These are phyloP conservation scores for Yamadazyma takamatsuzukensis DNA, from an alignment of 805 yeast species.

Conservation along the genomic window DNA sequence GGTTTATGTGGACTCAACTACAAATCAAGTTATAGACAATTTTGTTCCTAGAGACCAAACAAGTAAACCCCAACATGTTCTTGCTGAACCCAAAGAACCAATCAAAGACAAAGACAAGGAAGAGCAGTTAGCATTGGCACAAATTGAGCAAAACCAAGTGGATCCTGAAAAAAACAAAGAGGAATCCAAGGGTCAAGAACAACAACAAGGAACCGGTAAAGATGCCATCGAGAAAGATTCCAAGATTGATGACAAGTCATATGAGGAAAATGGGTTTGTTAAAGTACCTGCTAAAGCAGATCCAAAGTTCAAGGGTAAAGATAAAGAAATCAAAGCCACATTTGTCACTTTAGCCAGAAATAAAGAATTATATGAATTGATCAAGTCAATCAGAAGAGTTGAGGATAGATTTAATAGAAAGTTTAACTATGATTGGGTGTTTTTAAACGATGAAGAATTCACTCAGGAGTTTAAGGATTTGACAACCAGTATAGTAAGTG, in stretches of 20 bases:
- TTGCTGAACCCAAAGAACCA: constrained; percentile 1
- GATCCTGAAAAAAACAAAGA: neutral
- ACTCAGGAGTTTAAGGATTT: constrained; percentile 50
- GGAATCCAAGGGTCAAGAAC: neutral
- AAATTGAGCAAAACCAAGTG: constrained; percentile 4
- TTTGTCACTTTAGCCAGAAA: constrained; percentile 71
- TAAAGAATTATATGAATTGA: constrained; percentile 54
- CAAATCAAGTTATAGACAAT: constrained; percentile 13
- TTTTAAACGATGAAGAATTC: constrained; percentile 67
- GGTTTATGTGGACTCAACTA: constrained; percentile 14
- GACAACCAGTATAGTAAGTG: constrained; percentile 50
- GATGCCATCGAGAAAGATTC: neutral
- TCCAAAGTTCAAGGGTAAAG: constrained; percentile 11
- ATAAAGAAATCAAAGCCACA: constrained; percentile 54
- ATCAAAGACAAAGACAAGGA: constrained; percentile 11
- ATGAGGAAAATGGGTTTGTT: constrained; percentile 2
- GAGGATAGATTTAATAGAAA: constrained; percentile 63
- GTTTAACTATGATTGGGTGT: constrained; percentile 75
- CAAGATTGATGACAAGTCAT: neutral
- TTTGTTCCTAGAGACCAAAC: constrained; percentile 2
- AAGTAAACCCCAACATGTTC: neutral
- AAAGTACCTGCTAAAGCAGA: constrained; percentile 8
- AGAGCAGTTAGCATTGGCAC: constrained; percentile 9
- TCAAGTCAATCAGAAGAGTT: constrained; percentile 56
- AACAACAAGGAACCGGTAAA: neutral